Evolutionary conservation across 805 yeast genomes (phyloP).

Genomic region (Candida rishiriensis): DNA sequence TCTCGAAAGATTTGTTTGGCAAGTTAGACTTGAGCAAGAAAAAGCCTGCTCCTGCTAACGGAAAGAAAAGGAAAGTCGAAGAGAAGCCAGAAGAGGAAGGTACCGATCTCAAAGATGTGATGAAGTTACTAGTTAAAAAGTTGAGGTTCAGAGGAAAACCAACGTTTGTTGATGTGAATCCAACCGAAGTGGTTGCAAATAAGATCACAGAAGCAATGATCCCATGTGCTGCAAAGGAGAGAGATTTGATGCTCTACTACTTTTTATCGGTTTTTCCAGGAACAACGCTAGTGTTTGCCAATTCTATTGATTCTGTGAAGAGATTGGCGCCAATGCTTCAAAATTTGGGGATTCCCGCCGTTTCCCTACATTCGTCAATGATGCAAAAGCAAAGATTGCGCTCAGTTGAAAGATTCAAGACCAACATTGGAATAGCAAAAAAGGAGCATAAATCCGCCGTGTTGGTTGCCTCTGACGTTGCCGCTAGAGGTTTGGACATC

Average conservation of each 20-base stretch:
- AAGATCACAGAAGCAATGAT: slow-evolving; percentile 79
- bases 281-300: slow-evolving; percentile 84
- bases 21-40: slow-evolving; percentile 51
- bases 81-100: slow-evolving; percentile 35
- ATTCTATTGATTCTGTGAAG: slow-evolving; percentile 92
- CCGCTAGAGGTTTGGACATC: slow-evolving; percentile 96
- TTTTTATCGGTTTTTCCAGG: slow-evolving; percentile 85
- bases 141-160: slow-evolving; percentile 70
- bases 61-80: slow-evolving; percentile 22
- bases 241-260: slow-evolving; percentile 87
- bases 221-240: slow-evolving; percentile 85
- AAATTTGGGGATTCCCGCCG: slow-evolving; percentile 60
- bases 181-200: slow-evolving; percentile 71
- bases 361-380: slow-evolving; percentile 90
- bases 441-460: slow-evolving; percentile 53
- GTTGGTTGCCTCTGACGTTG: slow-evolving; percentile 92
- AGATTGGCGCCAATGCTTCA: slow-evolving; percentile 73
- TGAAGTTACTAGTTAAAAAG: slow-evolving; percentile 61
- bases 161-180: slow-evolving; percentile 75
- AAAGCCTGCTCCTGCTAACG: slow-evolving; percentile 24
- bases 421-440: slow-evolving; percentile 31
- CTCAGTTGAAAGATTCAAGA: slow-evolving; percentile 75
- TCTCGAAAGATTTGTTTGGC: slow-evolving; percentile 74
- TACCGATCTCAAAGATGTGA: slow-evolving; percentile 47
- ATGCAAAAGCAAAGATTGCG: slow-evolving; percentile 88